These are phyloP conservation scores for Lasiosphaeria ovina DNA, from an alignment of 495 filamentous ascomycete genomes.

Conservation along the genomic window DNA sequence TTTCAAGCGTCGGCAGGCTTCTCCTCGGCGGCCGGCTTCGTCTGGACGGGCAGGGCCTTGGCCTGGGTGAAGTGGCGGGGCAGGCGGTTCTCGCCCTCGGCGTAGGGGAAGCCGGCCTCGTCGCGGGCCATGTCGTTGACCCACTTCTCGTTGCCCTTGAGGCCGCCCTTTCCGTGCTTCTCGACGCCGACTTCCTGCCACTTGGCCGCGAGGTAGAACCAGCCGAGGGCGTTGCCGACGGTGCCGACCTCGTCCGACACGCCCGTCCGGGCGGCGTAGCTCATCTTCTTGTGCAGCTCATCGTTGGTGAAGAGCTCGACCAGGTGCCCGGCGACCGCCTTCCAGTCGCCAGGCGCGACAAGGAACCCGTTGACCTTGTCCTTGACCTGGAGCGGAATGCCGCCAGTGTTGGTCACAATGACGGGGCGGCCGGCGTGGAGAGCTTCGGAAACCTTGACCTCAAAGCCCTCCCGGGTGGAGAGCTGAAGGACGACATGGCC, in stretches of 20 bases:
- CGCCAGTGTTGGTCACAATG: conserved; percentile 75
- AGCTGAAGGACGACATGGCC: conserved; percentile 75
- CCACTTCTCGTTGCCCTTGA: conserved; percentile 57
- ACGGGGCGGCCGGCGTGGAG: conserved; percentile 81
- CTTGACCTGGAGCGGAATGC: conserved; percentile 79
- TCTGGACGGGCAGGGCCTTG: conserved; percentile 21
- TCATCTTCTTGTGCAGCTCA: conserved; percentile 64
- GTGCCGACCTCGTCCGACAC: conserved; percentile 84
- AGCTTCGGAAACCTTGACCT: conserved; percentile 87
- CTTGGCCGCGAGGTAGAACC: conserved; percentile 73
- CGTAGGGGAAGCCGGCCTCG: conserved; percentile 59
- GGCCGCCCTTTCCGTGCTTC: conserved; percentile 36
- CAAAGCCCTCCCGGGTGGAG: conserved; percentile 82
- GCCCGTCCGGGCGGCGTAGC: conserved; percentile 58
- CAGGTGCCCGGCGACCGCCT: conserved; percentile 69
- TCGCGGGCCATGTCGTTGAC: conserved; percentile 77
- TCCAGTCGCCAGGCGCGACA: conserved; percentile 69
- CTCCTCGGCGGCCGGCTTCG: conserved; percentile 10
- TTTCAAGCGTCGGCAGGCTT: background rate
- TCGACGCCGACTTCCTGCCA: conserved; percentile 47
- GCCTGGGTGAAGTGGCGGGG: conserved; percentile 45
- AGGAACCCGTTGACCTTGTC: conserved; percentile 74
- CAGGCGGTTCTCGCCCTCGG: conserved; percentile 60
- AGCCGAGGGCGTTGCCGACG: conserved; percentile 73
- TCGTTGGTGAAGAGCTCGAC: conserved; percentile 67